phyloP scores from a whole-genome alignment of 2,329 filamentous ascomycete genomes.

The Shiraia bambusicola region DNA sequence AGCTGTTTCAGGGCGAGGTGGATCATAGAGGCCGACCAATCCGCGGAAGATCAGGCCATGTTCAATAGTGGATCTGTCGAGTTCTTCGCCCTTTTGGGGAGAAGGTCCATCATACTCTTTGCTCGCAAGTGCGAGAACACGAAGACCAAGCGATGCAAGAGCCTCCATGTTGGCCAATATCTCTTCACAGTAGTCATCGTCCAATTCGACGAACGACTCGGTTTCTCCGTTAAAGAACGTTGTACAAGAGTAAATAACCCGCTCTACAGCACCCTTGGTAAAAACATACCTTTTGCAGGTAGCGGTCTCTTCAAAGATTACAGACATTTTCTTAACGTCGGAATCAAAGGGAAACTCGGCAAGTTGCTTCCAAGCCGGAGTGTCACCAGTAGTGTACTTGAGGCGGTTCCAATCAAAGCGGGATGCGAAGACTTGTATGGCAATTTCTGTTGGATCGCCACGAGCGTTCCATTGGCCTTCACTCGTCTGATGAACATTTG shows the following conservation, averaged over 20 bases:
- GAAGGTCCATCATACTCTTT: slow-evolving; percentile 45
- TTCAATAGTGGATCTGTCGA: slow-evolving; percentile 64
- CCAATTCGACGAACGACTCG: slow-evolving; percentile 44
- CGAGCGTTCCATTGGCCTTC: slow-evolving; percentile 41
- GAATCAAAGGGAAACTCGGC: slow-evolving; percentile 74
- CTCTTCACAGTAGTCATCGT: slow-evolving; percentile 55
- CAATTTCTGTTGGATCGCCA: slow-evolving; percentile 62
- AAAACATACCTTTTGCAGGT: slow-evolving; percentile 52
- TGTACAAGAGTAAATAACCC: slow-evolving; percentile 53
- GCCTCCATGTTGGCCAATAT: slow-evolving; percentile 69
- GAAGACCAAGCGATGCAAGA: slow-evolving; percentile 65
- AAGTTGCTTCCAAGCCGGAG: slow-evolving; percentile 40
- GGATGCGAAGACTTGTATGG: slow-evolving; percentile 71
- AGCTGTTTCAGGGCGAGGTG: slow-evolving; percentile 76
- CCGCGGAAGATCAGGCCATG: slow-evolving; percentile 70
- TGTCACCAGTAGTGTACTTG: slow-evolving; percentile 44
- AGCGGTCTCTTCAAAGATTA: slow-evolving; percentile 56
- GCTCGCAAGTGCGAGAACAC: slow-evolving; percentile 67
- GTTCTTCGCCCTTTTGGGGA: slow-evolving; percentile 46
- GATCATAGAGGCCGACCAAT: slow-evolving; percentile 80
- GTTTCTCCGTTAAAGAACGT: slow-evolving; percentile 59
- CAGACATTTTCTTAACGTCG: slow-evolving; percentile 73
- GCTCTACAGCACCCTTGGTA: slow-evolving; percentile 69
- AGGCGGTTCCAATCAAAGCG: slow-evolving; percentile 63
- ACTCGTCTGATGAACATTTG: slow-evolving; percentile 49